These are phyloP conservation scores for Cutaneotrichosporon sp. DNA, from an alignment of 1,284 basidiomycete species.

Conservation along the genomic window DNA sequence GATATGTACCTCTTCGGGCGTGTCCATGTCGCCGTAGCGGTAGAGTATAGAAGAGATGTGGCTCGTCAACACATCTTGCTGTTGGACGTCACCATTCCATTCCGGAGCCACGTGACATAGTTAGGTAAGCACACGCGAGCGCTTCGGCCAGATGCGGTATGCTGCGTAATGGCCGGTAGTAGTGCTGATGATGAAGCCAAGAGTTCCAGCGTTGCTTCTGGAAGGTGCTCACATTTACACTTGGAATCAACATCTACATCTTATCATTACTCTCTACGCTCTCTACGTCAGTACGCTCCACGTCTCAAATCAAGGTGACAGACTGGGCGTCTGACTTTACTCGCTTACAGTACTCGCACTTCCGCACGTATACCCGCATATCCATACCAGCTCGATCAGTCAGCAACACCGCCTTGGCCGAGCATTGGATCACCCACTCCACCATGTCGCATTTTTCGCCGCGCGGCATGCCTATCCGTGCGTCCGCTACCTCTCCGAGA, in stretches of 20 bases:
- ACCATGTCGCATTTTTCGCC: slow-evolving; percentile 9
- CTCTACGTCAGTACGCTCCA: not conserved
- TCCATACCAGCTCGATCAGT: not conserved
- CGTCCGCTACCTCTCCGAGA: slow-evolving; percentile 13
- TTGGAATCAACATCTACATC: not conserved
- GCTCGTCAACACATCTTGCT: not conserved
- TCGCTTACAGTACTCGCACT: not conserved
- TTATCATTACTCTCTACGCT: not conserved
- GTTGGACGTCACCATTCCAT: not conserved
- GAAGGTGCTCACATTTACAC: not conserved
- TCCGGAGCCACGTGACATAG: not conserved
- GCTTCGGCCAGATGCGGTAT: not conserved
- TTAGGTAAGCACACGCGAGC: not conserved
- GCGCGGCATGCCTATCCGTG: slow-evolving; percentile 43
- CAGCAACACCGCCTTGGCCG: not conserved
- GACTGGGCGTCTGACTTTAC: not conserved
- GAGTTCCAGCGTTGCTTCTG: not conserved
- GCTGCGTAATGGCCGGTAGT: not conserved
- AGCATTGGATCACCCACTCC: not conserved
- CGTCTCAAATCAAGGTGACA: not conserved
- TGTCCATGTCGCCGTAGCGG: slow-evolving; percentile 4
- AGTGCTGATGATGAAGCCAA: not conserved
- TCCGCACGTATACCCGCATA: not conserved
- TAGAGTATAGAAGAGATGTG: not conserved
- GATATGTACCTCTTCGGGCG: slow-evolving; percentile 16